Conservation (phyloP, 305 asterid species). For the Plantago coronopus region DNA sequence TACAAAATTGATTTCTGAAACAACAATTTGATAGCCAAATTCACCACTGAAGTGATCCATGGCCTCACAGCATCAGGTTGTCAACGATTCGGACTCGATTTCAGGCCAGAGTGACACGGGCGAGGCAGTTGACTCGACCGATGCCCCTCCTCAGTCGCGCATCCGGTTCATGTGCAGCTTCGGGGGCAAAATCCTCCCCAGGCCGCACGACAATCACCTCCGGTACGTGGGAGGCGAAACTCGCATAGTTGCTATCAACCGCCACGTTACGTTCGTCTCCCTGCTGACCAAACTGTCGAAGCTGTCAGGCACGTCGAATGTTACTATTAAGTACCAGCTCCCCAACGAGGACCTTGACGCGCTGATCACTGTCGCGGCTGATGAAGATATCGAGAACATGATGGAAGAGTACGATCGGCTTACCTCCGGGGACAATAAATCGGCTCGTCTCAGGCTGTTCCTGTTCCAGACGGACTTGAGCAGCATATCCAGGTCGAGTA, state of each 20-base stretch:
- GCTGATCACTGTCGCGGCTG: conserved; percentile 58
- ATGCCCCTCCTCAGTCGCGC: conserved; percentile 15
- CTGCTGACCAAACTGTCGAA: conserved; percentile 56
- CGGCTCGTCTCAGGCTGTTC: conserved; percentile 66
- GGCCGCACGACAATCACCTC: conserved; percentile 54
- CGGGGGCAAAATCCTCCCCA: conserved; percentile 53
- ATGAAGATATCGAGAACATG: conserved; percentile 87
- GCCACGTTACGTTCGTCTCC: conserved; percentile 49
- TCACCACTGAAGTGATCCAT: no score
- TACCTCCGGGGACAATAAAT: conserved; percentile 18
- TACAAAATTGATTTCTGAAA: no score
- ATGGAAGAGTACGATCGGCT: conserved; percentile 78
- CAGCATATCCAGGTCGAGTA: conserved; percentile 39
- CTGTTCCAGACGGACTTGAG: conserved; percentile 36
- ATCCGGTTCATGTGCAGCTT: conserved; percentile 62
- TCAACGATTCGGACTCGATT: no score
- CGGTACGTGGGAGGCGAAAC: conserved; percentile 60
- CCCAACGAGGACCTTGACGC: conserved; percentile 85
- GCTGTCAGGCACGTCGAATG: conserved; percentile 36
- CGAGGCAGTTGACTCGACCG: no score
- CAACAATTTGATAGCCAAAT: no score
- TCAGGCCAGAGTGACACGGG: no score
- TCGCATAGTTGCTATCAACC: conserved; percentile 44
- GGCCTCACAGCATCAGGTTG: no score
- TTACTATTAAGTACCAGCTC: conserved; percentile 67